Evolutionary conservation across 306 rosid species (phyloP).

Genomic region (Arachis hypogaea): DNA sequence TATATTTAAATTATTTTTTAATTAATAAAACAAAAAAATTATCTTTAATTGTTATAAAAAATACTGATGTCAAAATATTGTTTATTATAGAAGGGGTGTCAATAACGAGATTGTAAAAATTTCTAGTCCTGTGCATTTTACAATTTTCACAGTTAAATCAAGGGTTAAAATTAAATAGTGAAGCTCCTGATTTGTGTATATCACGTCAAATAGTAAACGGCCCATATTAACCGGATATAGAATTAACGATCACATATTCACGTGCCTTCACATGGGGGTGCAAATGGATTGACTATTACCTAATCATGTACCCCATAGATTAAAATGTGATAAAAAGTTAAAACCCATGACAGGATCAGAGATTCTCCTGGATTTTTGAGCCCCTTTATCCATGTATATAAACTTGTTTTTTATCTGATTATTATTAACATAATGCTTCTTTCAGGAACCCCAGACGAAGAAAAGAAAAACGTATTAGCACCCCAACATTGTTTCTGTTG

Average conservation of each 20-base stretch:
- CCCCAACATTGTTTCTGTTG: slow-evolving; percentile 8
- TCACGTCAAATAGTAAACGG: neutral
- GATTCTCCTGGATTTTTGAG: slow-evolving; percentile 5
- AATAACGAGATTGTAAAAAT: too few relatives aligned
- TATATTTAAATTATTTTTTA: too few relatives aligned
- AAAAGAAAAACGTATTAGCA: neutral
- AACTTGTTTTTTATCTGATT: too few relatives aligned
- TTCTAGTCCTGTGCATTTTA: neutral
- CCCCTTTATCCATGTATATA: too few relatives aligned
- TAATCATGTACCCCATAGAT: neutral
- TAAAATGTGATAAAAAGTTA: slow-evolving; percentile 6
- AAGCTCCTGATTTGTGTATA: slow-evolving; percentile 5
- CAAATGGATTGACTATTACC: neutral
- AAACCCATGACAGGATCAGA: neutral
- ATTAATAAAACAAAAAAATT: too few relatives aligned
- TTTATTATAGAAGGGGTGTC: too few relatives aligned
- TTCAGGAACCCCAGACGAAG: neutral
- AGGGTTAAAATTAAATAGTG: neutral
- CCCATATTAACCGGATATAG: slow-evolving; percentile 4
- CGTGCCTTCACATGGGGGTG: slow-evolving; percentile 33
- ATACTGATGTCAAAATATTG: too few relatives aligned
- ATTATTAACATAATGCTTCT: slow-evolving; percentile 7
- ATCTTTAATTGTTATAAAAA: too few relatives aligned
- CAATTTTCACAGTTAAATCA: neutral
- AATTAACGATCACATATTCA: slow-evolving; percentile 11